Conservation (phyloP, 768 basidiomycete genomes). For the Tricholoma terreum region DNA sequence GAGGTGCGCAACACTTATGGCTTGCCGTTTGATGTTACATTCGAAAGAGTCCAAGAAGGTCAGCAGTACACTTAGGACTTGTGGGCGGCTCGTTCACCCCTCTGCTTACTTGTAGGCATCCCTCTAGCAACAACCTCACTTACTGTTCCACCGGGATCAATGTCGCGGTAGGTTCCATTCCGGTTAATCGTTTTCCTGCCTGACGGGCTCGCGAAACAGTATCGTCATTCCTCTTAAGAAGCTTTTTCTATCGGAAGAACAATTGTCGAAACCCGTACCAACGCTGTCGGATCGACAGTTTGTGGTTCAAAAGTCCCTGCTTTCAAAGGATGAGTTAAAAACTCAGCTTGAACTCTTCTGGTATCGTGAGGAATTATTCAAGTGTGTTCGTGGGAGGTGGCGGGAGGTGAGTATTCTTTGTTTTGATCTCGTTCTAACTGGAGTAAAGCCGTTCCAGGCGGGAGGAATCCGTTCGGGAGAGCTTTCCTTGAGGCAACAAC, state of each 20-base stretch:
- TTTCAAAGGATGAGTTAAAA: slow-evolving; percentile 57
- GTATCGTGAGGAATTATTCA: slow-evolving; percentile 89
- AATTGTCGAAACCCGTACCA: slow-evolving; percentile 70
- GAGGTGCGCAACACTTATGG: slow-evolving; percentile 94
- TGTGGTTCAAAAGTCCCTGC: slow-evolving; percentile 71
- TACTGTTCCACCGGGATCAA: slow-evolving; percentile 85
- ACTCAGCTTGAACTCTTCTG: slow-evolving; percentile 85
- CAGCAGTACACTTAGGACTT: slow-evolving; percentile 7
- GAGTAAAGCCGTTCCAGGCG: slow-evolving; percentile 44
- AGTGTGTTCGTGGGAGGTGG: slow-evolving; percentile 70
- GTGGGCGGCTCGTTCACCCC: not conserved
- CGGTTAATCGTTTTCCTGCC: not conserved
- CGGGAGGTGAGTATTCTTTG: slow-evolving; percentile 62
- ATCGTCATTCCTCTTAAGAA: slow-evolving; percentile 73
- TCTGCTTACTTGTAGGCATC: slow-evolving; percentile 31
- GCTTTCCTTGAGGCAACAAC: slow-evolving; percentile 73
- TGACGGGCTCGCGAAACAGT: slow-evolving; percentile 30
- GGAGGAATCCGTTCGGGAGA: slow-evolving; percentile 75
- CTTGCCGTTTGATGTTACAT: slow-evolving; percentile 83
- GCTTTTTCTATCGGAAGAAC: slow-evolving; percentile 55
- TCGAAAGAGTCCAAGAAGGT: slow-evolving; percentile 69
- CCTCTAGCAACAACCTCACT: slow-evolving; percentile 43
- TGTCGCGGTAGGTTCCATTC: slow-evolving; percentile 57
- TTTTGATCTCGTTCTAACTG: not conserved
- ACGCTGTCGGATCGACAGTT: slow-evolving; percentile 88